These are phyloP conservation scores for Canavalia ensiformis DNA, from an alignment of 306 rosid genomes.

Conservation along the genomic window DNA sequence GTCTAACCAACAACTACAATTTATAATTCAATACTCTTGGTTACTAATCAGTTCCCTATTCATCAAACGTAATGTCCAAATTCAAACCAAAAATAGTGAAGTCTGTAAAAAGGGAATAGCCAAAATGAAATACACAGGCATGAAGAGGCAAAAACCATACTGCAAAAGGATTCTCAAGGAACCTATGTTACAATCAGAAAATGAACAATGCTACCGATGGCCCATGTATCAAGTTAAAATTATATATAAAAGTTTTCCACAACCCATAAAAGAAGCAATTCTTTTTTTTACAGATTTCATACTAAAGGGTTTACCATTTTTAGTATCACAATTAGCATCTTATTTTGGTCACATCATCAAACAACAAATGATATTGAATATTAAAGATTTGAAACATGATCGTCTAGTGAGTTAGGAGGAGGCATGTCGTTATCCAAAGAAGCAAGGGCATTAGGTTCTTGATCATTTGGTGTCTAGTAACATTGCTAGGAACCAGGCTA, in stretches of 20 bases:
- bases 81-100: not conserved
- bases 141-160: not conserved
- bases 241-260: not conserved
- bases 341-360: not conserved
- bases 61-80: not conserved
- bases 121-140: not conserved
- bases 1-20: not conserved
- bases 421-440: not conserved
- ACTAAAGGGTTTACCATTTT: not conserved
- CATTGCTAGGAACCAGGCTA: not conserved
- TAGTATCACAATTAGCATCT: not conserved
- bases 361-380: not conserved
- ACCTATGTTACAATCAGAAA: not conserved
- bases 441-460: not conserved
- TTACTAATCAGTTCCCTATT: not conserved
- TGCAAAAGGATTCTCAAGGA: not conserved
- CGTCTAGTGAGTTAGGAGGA: not conserved
- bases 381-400: not conserved
- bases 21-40: not conserved
- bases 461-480: not conserved
- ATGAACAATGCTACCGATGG: not conserved
- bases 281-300: not conserved
- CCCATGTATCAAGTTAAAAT: not conserved
- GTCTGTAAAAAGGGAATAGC: not conserved
- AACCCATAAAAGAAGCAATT: not conserved